Percentiles rank a stretch among this genome's conserved stretches.
Conservation (phyloP, 2,329 filamentous ascomycete genomes). For the Apiospora koreana region DNA sequence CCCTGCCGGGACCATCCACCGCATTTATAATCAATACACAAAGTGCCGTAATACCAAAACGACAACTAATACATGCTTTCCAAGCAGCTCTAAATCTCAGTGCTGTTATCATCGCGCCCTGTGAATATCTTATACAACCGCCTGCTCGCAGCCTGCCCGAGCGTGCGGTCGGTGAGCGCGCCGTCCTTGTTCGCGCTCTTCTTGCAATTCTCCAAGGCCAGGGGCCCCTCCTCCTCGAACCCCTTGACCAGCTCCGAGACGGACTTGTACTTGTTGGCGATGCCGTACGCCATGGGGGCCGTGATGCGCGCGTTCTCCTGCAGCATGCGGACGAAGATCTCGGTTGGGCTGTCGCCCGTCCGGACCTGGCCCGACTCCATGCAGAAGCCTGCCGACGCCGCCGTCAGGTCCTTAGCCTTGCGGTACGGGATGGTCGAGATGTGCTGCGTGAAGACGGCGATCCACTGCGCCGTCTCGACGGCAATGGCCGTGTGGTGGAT, state of each 20-base stretch:
- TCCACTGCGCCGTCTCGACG: slow-evolving; percentile 71
- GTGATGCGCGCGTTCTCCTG: slow-evolving; percentile 75
- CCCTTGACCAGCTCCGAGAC: slow-evolving; percentile 60
- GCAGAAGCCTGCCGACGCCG: slow-evolving; percentile 66
- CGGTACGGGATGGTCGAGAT: slow-evolving; percentile 76
- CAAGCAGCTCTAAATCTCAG: slow-evolving; percentile 46
- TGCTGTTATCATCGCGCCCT: slow-evolving; percentile 54
- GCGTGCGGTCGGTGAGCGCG: slow-evolving; percentile 50
- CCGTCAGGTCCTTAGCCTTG: slow-evolving; percentile 49
- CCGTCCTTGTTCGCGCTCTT: slow-evolving; percentile 61
- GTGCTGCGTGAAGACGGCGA: slow-evolving; percentile 74
- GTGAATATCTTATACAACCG: slow-evolving; percentile 63
- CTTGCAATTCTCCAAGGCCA: slow-evolving; percentile 61
- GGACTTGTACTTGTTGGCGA: slow-evolving; percentile 60
- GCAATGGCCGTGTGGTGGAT: slow-evolving; percentile 67
- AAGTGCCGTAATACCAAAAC: neutral
- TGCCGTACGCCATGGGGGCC: slow-evolving; percentile 69
- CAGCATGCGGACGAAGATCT: slow-evolving; percentile 75
- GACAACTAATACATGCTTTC: neutral
- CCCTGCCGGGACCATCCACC: neutral
- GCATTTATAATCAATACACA: neutral
- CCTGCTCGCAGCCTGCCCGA: slow-evolving; percentile 61
- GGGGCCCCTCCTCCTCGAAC: slow-evolving; percentile 59
- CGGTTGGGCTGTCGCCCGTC: slow-evolving; percentile 62
- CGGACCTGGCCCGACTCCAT: slow-evolving; percentile 79